Evolutionary conservation across 1,284 basidiomycete genomes (phyloP).

Genomic region (Ceraceosorus guamensis): DNA sequence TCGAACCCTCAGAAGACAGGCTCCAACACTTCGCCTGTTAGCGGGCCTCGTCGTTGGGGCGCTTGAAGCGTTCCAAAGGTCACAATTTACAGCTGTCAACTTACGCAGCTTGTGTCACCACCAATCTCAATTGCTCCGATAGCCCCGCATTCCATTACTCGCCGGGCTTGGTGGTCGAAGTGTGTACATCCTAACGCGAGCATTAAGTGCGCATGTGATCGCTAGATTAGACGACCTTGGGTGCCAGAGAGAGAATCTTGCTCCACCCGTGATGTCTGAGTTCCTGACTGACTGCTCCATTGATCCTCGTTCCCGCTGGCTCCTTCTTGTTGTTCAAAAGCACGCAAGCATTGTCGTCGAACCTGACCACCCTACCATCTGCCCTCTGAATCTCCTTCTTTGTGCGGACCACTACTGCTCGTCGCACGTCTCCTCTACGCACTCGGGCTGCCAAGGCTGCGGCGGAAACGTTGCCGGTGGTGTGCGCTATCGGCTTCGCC

Average conservation of each 20-base stretch:
- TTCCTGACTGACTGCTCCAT: constrained; percentile 85
- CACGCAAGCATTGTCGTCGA: constrained; percentile 97
- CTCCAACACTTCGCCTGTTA: too few relatives aligned
- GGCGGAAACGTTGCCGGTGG: constrained; percentile 52
- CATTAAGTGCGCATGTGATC: too few relatives aligned
- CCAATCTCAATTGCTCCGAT: too few relatives aligned
- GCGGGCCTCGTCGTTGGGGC: too few relatives aligned
- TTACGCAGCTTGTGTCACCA: too few relatives aligned
- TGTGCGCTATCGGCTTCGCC: constrained; percentile 65
- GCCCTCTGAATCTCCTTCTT: constrained; percentile 71
- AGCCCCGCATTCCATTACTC: too few relatives aligned
- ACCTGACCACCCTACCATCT: constrained; percentile 78
- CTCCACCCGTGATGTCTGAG: constrained; percentile 86
- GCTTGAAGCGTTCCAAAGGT: too few relatives aligned
- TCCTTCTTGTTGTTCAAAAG: constrained; percentile 93
- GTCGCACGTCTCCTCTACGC: constrained; percentile 81
- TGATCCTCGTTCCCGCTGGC: constrained; percentile 89
- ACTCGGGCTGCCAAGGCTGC: constrained; percentile 57
- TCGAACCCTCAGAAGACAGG: too few relatives aligned
- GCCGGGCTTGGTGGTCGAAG: too few relatives aligned
- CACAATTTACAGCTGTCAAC: too few relatives aligned
- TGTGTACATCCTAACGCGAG: too few relatives aligned
- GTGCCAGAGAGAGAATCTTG: constrained; percentile 84
- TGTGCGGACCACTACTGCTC: constrained; percentile 89
- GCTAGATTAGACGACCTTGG: constrained; percentile 60